These are phyloP conservation scores for Circinella umbellata DNA, from an alignment of 371 early-diverging fungal species.

Conservation along the genomic window DNA sequence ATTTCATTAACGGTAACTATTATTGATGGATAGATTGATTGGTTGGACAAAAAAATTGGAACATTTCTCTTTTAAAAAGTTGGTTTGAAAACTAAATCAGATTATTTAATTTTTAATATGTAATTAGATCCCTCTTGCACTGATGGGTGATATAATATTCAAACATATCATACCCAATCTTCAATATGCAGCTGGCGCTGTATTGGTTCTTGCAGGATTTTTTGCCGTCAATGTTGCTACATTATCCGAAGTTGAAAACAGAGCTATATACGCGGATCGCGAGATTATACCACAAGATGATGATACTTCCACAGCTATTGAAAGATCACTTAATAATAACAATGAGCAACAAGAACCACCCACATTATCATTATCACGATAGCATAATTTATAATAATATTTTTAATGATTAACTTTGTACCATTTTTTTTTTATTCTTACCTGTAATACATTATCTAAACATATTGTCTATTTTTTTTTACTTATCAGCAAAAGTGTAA, in stretches of 20 bases:
- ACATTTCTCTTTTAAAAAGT: too few species aligned
- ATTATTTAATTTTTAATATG: neutral
- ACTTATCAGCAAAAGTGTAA: too few species aligned
- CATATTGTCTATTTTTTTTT: too few species aligned
- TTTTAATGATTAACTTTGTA: too few species aligned
- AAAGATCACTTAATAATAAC: neutral
- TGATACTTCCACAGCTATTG: neutral
- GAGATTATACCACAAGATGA: conserved; percentile 16
- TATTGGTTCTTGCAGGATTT: conserved; percentile 72
- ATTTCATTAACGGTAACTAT: conserved; percentile 67
- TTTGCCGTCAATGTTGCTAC: conserved; percentile 63
- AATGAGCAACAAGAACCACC: neutral
- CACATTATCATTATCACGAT: neutral
- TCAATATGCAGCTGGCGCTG: conserved; percentile 72
- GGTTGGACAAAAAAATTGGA: too few species aligned
- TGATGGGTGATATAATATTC: conserved; percentile 75
- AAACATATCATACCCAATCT: conserved; percentile 60
- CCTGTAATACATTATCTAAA: too few species aligned
- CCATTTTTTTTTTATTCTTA: neutral
- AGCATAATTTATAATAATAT: neutral
- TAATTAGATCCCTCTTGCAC: conserved; percentile 69
- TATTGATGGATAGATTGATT: neutral
- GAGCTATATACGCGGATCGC: conserved; percentile 14
- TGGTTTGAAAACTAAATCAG: neutral
- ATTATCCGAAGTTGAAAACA: conserved; percentile 42